phyloP scores from a whole-genome alignment of 257 asterid genomes.

The Rehmannia glutinosa region DNA sequence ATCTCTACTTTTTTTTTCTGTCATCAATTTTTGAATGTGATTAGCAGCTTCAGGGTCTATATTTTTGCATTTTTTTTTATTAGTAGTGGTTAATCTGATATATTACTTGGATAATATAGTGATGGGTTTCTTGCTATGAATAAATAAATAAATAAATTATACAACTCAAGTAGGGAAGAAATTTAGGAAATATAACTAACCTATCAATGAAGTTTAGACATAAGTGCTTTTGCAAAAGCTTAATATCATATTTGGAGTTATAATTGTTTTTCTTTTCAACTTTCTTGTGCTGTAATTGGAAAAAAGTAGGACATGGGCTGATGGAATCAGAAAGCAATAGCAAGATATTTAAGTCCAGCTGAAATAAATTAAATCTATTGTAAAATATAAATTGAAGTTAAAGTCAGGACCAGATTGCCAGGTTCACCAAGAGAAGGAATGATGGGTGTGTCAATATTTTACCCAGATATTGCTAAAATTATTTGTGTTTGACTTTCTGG shows the following conservation, averaged over 20 bases:
- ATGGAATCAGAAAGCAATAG: no score
- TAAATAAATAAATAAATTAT: not conserved
- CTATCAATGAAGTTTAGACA: not conserved
- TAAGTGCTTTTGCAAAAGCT: not conserved
- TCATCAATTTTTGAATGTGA: not conserved
- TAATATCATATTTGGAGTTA: no score
- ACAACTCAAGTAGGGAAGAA: not conserved
- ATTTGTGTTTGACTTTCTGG: not conserved
- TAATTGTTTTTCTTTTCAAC: no score
- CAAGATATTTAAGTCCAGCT: not conserved
- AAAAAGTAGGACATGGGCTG: no score
- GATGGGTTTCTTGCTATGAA: not conserved
- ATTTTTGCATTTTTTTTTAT: no score
- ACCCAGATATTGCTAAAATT: no score
- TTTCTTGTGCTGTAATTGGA: no score
- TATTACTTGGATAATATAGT: no score
- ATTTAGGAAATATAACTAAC: not conserved
- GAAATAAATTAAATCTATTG: not conserved
- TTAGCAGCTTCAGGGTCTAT: not conserved
- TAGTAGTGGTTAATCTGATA: no score
- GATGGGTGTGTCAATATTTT: no score
- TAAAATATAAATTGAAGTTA: not conserved
- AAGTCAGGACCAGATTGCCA: not conserved
- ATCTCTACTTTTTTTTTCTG: conserved; percentile 1
- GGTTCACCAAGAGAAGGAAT: not conserved